Conservation (phyloP, 2,329 filamentous ascomycete species). For the Aciculosporium take region DNA sequence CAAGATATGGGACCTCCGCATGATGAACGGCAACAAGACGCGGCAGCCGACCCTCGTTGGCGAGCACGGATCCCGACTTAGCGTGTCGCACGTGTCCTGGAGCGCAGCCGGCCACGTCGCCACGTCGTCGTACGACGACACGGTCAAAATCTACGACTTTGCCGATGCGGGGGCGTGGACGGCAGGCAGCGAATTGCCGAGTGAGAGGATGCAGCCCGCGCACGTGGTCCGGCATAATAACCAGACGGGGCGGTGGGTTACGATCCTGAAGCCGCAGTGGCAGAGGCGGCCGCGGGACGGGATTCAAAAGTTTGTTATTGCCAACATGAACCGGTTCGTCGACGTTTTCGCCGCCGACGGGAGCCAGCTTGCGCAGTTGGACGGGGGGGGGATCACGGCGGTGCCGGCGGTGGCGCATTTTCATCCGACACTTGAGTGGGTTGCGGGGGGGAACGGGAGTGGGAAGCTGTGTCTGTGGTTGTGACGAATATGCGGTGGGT, state of each 20-base stretch:
- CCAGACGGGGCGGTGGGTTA: slow-evolving; percentile 90
- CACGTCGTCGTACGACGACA: slow-evolving; percentile 90
- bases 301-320: slow-evolving; percentile 79
- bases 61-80: slow-evolving; percentile 68
- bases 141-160: slow-evolving; percentile 82
- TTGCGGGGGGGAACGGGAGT: slow-evolving; percentile 79
- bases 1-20: slow-evolving; percentile 85
- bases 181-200: slow-evolving; percentile 40
- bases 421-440: slow-evolving; percentile 78
- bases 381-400: slow-evolving; percentile 80
- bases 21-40: slow-evolving; percentile 50
- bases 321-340: slow-evolving; percentile 96
- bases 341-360: slow-evolving; percentile 76
- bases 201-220: slow-evolving; percentile 52
- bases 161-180: slow-evolving; percentile 45
- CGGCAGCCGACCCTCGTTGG: slow-evolving; percentile 57
- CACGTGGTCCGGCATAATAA: slow-evolving; percentile 74
- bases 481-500: slow-evolving; percentile 53
- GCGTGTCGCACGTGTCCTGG: slow-evolving; percentile 87
- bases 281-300: slow-evolving; percentile 64
- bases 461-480: slow-evolving; percentile 90
- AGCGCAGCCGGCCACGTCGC: slow-evolving; percentile 73
- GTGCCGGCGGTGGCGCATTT: slow-evolving; percentile 89
- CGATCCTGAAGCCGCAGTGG: slow-evolving; percentile 73
- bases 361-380: slow-evolving; percentile 76